A percentile compares a stretch with the other conserved stretches of the same genome.
Conservation (phyloP, 2,329 filamentous ascomycete species). For the Penicillium sp. region DNA sequence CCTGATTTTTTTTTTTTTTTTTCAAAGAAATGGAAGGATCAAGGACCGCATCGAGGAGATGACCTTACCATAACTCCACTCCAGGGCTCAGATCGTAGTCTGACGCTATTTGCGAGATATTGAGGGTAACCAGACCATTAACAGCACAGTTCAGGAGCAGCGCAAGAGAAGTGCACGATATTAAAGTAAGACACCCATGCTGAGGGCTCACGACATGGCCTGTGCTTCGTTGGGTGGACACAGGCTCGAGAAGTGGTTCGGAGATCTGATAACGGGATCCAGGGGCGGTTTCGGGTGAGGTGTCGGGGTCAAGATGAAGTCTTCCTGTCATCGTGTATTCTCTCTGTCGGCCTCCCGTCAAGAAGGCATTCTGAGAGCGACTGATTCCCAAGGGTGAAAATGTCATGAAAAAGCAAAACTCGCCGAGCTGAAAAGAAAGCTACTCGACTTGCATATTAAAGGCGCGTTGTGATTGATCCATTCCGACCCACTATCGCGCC, state of each 20-base stretch:
- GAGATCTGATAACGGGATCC: background rate
- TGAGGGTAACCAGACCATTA: background rate
- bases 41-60: background rate
- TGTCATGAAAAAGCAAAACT: background rate
- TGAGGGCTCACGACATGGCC: background rate
- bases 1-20: background rate
- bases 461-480: background rate
- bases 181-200: background rate
- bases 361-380: no score
- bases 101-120: background rate
- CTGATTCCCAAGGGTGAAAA: background rate
- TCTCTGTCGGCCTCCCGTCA: no score
- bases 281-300: background rate
- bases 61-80: constrained; percentile 7
- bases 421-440: background rate
- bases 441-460: background rate
- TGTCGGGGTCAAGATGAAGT: background rate
- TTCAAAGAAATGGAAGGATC: background rate
- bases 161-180: background rate
- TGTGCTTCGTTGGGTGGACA: background rate
- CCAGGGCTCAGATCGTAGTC: background rate
- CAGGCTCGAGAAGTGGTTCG: constrained; percentile 2
- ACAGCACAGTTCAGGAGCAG: constrained; percentile 1
- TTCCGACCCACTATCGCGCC: background rate
- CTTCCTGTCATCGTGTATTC: background rate